These are phyloP conservation scores for Botrytis elliptica DNA, from an alignment of 2,329 filamentous ascomycete species.

Conservation along the genomic window DNA sequence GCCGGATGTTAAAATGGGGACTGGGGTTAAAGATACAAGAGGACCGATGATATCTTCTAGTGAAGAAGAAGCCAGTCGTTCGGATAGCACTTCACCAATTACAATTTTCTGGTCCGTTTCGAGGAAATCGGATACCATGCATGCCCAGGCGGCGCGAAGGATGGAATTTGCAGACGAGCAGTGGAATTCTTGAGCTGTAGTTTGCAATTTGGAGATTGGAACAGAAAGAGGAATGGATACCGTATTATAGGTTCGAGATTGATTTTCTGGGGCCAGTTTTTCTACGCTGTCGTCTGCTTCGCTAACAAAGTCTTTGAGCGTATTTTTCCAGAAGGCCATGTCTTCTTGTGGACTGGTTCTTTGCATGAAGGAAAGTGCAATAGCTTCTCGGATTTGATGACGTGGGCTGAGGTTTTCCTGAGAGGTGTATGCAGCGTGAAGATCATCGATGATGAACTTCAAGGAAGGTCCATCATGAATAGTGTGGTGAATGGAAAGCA, in stretches of 20 bases:
- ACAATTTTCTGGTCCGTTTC: constrained; percentile 11
- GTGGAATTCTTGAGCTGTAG: constrained; percentile 2
- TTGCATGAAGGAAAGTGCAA: background rate
- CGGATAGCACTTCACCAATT: constrained; percentile 3
- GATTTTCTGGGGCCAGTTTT: background rate
- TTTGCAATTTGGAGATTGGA: background rate
- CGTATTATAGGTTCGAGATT: constrained; percentile 4
- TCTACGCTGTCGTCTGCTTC: constrained; percentile 3
- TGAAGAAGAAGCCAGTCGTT: background rate
- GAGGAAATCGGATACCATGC: constrained; percentile 3
- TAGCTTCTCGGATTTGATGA: constrained; percentile 7
- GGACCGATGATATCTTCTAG: constrained; percentile 3
- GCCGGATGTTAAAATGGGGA: background rate
- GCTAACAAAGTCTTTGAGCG: background rate
- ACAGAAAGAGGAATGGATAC: background rate
- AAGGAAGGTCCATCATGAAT: constrained; percentile 7
- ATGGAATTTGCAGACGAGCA: constrained; percentile 14
- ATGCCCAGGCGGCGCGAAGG: constrained; percentile 9
- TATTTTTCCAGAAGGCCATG: background rate
- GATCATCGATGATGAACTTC: background rate
- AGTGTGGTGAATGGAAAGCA: constrained; percentile 7
- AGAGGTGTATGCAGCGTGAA: background rate
- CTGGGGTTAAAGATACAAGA: background rate
- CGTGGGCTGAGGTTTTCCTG: background rate
- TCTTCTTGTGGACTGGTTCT: constrained; percentile 12